These are phyloP conservation scores for Fusarium goolgardi DNA, from an alignment of 2,329 filamentous ascomycete genomes.

Conservation along the genomic window DNA sequence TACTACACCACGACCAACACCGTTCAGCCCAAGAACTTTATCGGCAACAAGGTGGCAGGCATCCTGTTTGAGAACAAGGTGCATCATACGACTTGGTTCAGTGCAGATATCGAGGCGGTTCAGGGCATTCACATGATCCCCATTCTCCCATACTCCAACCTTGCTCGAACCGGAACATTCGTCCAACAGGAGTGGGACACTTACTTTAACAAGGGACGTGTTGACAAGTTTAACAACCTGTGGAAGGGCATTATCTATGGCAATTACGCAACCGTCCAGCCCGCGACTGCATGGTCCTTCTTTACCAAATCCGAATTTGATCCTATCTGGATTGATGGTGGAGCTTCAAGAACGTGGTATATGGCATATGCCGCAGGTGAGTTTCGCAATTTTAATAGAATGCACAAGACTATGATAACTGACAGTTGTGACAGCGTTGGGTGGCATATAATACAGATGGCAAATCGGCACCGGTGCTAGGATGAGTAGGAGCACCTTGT, in stretches of 20 bases:
- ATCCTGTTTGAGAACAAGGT: constrained; percentile 95
- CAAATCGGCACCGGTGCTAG: constrained; percentile 8
- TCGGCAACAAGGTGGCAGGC: constrained; percentile 78
- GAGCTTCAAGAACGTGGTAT: constrained; percentile 87
- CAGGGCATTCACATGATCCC: constrained; percentile 87
- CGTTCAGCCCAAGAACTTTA: constrained; percentile 78
- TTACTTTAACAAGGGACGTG: constrained; percentile 77
- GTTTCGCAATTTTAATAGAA: constrained; percentile 46
- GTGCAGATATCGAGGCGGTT: constrained; percentile 76
- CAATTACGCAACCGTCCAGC: constrained; percentile 83
- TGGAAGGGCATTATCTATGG: constrained; percentile 90
- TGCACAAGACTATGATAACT: constrained; percentile 14
- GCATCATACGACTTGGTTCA: constrained; percentile 93
- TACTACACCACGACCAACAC: constrained; percentile 78
- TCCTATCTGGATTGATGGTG: constrained; percentile 78
- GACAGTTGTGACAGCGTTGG: constrained; percentile 39
- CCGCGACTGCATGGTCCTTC: constrained; percentile 76
- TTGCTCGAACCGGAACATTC: constrained; percentile 75
- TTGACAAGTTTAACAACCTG: constrained; percentile 74
- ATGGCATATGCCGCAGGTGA: constrained; percentile 80
- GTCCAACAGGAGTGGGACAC: constrained; percentile 85
- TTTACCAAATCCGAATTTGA: constrained; percentile 77
- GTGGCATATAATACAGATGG: constrained; percentile 25
- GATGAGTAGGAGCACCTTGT: constrained; percentile 17
- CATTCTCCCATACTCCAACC: constrained; percentile 73